A percentile compares a stretch with the other conserved stretches of the same genome.
These are phyloP conservation scores for Hypoxylon lienhwacheense DNA, from an alignment of 495 filamentous ascomycete species.

Conservation along the genomic window DNA sequence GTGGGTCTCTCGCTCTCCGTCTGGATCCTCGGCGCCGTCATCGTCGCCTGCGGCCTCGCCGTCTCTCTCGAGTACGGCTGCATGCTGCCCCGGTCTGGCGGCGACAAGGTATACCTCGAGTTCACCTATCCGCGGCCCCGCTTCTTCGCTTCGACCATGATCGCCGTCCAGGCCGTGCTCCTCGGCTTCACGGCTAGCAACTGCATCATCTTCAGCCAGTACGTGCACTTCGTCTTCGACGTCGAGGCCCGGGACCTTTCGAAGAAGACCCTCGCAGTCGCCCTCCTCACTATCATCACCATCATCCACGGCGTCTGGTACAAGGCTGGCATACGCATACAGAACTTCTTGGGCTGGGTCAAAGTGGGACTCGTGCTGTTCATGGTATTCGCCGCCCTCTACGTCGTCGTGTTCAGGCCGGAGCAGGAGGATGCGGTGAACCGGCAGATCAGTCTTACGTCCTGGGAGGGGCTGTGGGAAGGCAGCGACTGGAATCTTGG, in stretches of 20 bases:
- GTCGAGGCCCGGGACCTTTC: constrained; percentile 53
- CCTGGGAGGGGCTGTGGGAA: constrained; percentile 51
- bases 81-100: constrained; percentile 71
- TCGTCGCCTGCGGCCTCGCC: constrained; percentile 62
- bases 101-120: constrained; percentile 77
- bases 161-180: constrained; percentile 68
- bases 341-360: constrained; percentile 66
- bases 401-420: constrained; percentile 50
- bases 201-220: constrained; percentile 71
- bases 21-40: constrained; percentile 64
- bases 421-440: constrained; percentile 19
- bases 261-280: constrained; percentile 62
- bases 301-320: constrained; percentile 63
- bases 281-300: constrained; percentile 61
- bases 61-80: constrained; percentile 70
- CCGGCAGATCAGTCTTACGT: constrained; percentile 1
- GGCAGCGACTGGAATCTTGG: constrained; percentile 60
- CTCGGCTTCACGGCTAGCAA: constrained; percentile 72
- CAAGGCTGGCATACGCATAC: constrained; percentile 64
- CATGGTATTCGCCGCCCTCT: constrained; percentile 62
- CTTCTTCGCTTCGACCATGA: constrained; percentile 68
- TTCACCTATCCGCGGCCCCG: constrained; percentile 69
- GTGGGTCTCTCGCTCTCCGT: constrained; percentile 64
- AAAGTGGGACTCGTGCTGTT: constrained; percentile 68
- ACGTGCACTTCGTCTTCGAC: constrained; percentile 65